Evolutionary conservation across 129 eudicot genomes (phyloP), one percentile per base, ranked within the genome.

Genomic region (Helichrysum umbraculigerum): DNA sequence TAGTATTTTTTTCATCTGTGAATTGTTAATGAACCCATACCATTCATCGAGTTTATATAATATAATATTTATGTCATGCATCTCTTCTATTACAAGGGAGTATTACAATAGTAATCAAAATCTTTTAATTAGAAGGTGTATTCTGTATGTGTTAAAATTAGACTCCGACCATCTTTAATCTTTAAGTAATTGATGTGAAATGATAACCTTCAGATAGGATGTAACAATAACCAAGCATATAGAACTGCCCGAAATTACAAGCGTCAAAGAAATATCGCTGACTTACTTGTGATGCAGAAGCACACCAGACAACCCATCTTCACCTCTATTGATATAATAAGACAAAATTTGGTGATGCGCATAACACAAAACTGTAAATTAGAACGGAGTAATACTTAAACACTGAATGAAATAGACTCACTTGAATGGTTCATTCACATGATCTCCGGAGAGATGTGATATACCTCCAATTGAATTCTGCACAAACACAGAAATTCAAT

Each of bases 261-360:
- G 6, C 14, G 54, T 14, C 42, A 15, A 75, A 80, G 81, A 69
- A 60, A 75, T 35, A 50, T 25, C 69, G 74, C 69, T 44, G 72
- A 86, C 95, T 85, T 90, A 83, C 98, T 83, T 93, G 96, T 93
- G 97, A 87, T 88, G 92, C 62, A 93, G 91, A 70, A 93, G 98
- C 60, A 93, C 97, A 15, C 98, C 98, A 44, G 96, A 90, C 62
- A 93, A 97, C 78, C 98, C 96, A 79, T 93, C 98, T 86, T 87
- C 93, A 22, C 91, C 92, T 14, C 98, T 93, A 68, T 47, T 41
- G 72, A 64, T 73, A 5, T 14, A 57, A 64, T 25, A 61, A 73
- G 22, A 54, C 15, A 25, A 56, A 60, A 71, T 15, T 6, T 58
- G 17, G 22, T 17, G 32, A 9, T 74, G 32, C 14, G 51, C 7